Evolutionary conservation across 306 rosid species (phyloP).

Genomic region (Biancaea sappan): DNA sequence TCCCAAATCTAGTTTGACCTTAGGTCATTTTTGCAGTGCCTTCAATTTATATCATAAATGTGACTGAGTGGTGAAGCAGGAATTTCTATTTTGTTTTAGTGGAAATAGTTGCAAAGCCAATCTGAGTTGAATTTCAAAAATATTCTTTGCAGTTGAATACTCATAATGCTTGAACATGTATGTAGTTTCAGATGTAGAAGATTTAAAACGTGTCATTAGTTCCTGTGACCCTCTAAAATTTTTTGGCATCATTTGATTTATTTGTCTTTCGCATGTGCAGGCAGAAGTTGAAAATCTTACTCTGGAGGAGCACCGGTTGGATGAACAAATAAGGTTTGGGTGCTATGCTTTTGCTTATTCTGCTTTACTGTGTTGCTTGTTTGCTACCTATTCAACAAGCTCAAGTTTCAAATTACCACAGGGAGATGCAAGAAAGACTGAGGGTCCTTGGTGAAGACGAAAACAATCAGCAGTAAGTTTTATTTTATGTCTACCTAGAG

Average conservation of each 20-base stretch:
- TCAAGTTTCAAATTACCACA: constrained; percentile 47
- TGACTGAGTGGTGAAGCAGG: constrained; percentile 7
- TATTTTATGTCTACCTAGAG: constrained; percentile 26
- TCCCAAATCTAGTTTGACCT: constrained; percentile 14
- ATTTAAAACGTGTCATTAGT: constrained; percentile 15
- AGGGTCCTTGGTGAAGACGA: constrained; percentile 86
- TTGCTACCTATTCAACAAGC: constrained; percentile 25
- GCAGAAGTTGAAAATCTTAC: constrained; percentile 86
- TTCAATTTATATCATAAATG: background rate
- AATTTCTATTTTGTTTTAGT: constrained; percentile 20
- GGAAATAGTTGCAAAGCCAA: constrained; percentile 11
- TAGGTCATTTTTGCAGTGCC: background rate
- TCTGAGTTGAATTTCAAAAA: constrained; percentile 25
- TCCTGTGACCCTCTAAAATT: background rate
- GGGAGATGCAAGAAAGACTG: constrained; percentile 93
- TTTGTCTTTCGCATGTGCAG: constrained; percentile 50
- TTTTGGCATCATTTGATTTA: constrained; percentile 30
- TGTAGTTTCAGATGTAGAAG: constrained; percentile 6
- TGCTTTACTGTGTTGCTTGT: constrained; percentile 24
- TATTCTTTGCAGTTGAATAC: constrained; percentile 21
- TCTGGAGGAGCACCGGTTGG: constrained; percentile 67
- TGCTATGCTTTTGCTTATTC: constrained; percentile 29
- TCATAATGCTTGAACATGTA: background rate
- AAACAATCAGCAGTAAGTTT: constrained; percentile 76
- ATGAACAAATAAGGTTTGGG: constrained; percentile 82